Evolutionary conservation across 192 early-diverging fungal species (phyloP), one percentile per base, ranked within the genome.

Genomic region (Podila epicladia): DNA sequence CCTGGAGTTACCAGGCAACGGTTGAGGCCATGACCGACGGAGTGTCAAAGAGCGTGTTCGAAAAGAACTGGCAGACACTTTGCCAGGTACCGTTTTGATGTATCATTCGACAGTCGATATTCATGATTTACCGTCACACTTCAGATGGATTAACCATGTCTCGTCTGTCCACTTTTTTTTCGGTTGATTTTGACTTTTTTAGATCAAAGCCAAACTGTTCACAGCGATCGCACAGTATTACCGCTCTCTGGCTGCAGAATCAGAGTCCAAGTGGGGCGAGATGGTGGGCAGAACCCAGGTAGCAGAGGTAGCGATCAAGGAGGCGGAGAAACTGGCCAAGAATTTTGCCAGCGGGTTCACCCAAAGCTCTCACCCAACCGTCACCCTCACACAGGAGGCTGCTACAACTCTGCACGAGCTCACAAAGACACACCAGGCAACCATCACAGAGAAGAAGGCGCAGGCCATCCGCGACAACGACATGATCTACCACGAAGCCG

Each of bases 131-230:
- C 35, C 35, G 9, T 11, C 45, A 24, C 15, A 0, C 41, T 5
- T 77, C 12, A 2, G 24, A 17, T 49, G 53, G 66, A 58, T 17
- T 35, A 24, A 12, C 15, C 9, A 24, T 0, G 20, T n/a, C 24
- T 61, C n/a, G 41, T 31, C 59, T 11, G 9, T 24, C 28, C 15
- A 71, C 24, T 22, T 67, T 68, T 53, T 35, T 62, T 45, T 24
- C 11, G 50, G 15, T 33, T 58, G 1, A 1, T 37, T 37, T 37
- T 1, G 1, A 37, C 35, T 37, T 0, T 37, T 8, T 45, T 82
- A 97, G 91, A 91, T 94, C 73, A 99, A 99, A 83, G 85, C 90
- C 69, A 95, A 94, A 75, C 91, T 97, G 83, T 96, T 95, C 79
- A 87, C 90, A 58, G 91, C 96, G 12, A 73, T 96, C 60, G 90